Evolutionary conservation across 306 rosid species (phyloP), one percentile per base, ranked within the genome.

Genomic region (Abrus precatorius): DNA sequence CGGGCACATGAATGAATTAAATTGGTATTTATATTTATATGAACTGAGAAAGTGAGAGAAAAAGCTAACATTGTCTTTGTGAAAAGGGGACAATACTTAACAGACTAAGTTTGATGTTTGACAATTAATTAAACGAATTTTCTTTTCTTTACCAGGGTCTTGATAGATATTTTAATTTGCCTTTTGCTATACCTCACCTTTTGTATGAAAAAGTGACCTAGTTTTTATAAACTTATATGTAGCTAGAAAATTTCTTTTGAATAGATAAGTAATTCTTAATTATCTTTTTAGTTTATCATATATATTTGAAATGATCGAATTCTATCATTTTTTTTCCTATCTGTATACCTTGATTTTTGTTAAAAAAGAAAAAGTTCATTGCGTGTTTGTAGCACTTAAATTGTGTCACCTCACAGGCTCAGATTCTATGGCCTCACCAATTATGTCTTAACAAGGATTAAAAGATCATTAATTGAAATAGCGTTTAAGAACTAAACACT

Each of bases 41-140:
- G 63, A 27, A 73, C 32, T 67, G 73, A 84, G 69, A 72, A 72
- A 30, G 53, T 54, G 64, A 75, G 56, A 67, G 68, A 69, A 55
- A 70, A 68, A 79, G 68, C n/a, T 63, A n/a, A 45, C 14, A 73
- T 41, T 40, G 36, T 72, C 76, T 78, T 76, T 81, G 40, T 59
- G 56, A 10, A 86, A 64, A 75, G 79, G 67, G 30, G 55, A 69
- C 65, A 48, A 74, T 57, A 45, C 72, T 83, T 85, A 87, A 81
- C 72, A n/a, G 77, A 62, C 84, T 75, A 81, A 77, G 57, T 59
- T 87, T 82, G 50, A 80, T 82, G 83, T 82, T 67, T 76, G 87
- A 72, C 77, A 69, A 74, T 76, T 60, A 74, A 66, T 57, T 76
- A 14, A 68, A 12, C 27, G 6, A 75, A 8, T 54, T 60, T 72